These are phyloP conservation scores for Tolypocladium nubicola DNA, from an alignment of 2,329 filamentous ascomycete species.

Conservation along the genomic window DNA sequence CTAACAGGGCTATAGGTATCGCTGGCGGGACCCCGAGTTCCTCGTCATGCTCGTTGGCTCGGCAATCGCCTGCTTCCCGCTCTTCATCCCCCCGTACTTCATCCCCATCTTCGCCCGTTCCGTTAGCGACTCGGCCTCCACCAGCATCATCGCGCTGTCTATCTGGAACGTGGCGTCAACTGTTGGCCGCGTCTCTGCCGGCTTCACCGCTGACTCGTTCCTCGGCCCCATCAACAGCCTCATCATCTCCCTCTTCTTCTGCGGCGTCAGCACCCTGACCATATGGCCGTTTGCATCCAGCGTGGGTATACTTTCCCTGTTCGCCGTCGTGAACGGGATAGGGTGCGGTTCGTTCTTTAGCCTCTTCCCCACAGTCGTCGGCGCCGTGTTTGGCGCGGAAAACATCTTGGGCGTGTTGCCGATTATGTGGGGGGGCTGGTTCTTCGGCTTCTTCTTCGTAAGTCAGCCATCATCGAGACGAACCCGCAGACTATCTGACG, in stretches of 20 bases:
- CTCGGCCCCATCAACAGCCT: constrained; percentile 16
- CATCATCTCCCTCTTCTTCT: constrained; percentile 13
- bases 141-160: constrained; percentile 10
- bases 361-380: constrained; percentile 12
- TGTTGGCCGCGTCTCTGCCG: constrained; percentile 13
- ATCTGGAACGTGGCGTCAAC: constrained; percentile 17
- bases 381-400: constrained; percentile 10
- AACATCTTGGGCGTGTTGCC: constrained; percentile 15
- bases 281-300: constrained; percentile 16
- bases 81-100: constrained; percentile 18
- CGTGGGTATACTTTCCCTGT: constrained; percentile 10
- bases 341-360: constrained; percentile 19
- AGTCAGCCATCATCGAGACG: background rate
- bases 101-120: constrained; percentile 15
- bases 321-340: constrained; percentile 15
- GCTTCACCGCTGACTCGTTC: constrained; percentile 13
- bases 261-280: constrained; percentile 12
- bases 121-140: constrained; percentile 10
- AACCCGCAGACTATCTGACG: background rate
- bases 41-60: constrained; percentile 12
- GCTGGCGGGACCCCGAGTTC: constrained; percentile 13
- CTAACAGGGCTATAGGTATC: constrained; percentile 8
- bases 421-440: constrained; percentile 16
- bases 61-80: constrained; percentile 12
- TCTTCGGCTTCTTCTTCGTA: constrained; percentile 17